Evolutionary conservation across 257 asterid species (phyloP), one percentile per base, ranked within the genome.

Genomic region (Misopates orontium): DNA sequence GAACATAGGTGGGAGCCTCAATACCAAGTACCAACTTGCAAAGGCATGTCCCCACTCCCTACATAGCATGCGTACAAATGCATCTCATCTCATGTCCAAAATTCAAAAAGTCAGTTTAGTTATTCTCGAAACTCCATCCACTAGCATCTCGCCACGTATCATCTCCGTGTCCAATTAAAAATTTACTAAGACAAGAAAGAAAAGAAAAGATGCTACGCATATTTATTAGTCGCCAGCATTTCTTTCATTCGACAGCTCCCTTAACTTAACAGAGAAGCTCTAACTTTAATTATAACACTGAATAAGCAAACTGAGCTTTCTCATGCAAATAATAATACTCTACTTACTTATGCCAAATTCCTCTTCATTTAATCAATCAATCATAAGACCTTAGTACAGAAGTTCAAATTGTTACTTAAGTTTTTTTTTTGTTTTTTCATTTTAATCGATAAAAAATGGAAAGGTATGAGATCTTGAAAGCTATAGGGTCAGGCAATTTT

Each of bases 401-500:
- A 45, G 18, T 16, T 4, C 4, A 28, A 32, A 20, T 61, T 20
- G 59, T 54, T n/a, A 3, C n/a, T n/a, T n/a, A n/a, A n/a, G n/a
- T n/a, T 40, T n/a, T 52, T 63, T 18, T 53, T 57, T 4, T 63
- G 10, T 21, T 44, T 48, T 54, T 49, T 52, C 20, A 10, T 39
- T 60, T 10, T 52, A 10, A 45, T 3, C 2, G 11, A 12, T 24
- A 41, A 36, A 19, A 54, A 71, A 90, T 91, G 98, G 96, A 91
- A 56, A 87, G 86, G 20, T 91, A 80, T 49, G 98, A 91, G 77
- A 72, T 85, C 56, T 52, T 87, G 83, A 91, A 89, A 56, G 90
- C 85, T 57, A 75, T 91, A 18, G 98, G 98, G 36, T 88, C 95
- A 60, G 98, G 98, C 52, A 89, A 88, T 64, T 91, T 91, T 71